phyloP scores from a whole-genome alignment of 805 yeast species.

The Metschnikowia amazonensis region DNA sequence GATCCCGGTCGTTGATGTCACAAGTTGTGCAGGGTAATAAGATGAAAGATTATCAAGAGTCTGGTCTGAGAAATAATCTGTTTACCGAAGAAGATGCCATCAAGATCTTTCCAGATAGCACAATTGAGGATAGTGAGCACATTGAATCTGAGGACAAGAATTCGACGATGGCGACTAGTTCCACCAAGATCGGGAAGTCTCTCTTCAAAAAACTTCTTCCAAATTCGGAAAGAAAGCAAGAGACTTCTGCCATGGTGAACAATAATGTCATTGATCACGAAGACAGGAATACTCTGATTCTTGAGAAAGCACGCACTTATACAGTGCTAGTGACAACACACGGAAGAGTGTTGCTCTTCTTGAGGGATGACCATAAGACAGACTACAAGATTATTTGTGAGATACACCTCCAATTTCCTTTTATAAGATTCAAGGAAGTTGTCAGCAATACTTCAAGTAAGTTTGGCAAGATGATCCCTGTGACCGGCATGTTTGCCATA shows the following conservation, averaged over 20 bases:
- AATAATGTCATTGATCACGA: slow-evolving; percentile 4
- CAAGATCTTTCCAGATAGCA: slow-evolving; percentile 10
- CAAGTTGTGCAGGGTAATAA: slow-evolving; percentile 37
- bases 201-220: slow-evolving; percentile 22
- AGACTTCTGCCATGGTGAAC: slow-evolving; percentile 2
- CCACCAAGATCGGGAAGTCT: slow-evolving; percentile 17
- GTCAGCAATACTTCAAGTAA: slow-evolving; percentile 32
- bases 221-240: slow-evolving; percentile 19
- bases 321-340: slow-evolving; percentile 56
- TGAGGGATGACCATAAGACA: slow-evolving; percentile 37
- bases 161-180: slow-evolving; percentile 5
- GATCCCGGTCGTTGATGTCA: slow-evolving; percentile 27
- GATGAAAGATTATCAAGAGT: slow-evolving; percentile 13
- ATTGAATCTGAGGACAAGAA: slow-evolving; percentile 11
- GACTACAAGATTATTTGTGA: slow-evolving; percentile 49
- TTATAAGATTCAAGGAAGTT: slow-evolving; percentile 57
- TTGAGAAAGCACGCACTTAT: slow-evolving; percentile 44
- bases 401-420: slow-evolving; percentile 49
- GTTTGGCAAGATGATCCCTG: slow-evolving; percentile 30
- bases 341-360: slow-evolving; percentile 60
- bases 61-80: neutral
- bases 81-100: slow-evolving; percentile 15
- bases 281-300: slow-evolving; percentile 8
- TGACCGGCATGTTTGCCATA: slow-evolving; percentile 52
- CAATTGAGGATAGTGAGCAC: neutral